Conservation (phyloP, 2,329 filamentous ascomycete genomes). For the Trichoderma sp. region DNA sequence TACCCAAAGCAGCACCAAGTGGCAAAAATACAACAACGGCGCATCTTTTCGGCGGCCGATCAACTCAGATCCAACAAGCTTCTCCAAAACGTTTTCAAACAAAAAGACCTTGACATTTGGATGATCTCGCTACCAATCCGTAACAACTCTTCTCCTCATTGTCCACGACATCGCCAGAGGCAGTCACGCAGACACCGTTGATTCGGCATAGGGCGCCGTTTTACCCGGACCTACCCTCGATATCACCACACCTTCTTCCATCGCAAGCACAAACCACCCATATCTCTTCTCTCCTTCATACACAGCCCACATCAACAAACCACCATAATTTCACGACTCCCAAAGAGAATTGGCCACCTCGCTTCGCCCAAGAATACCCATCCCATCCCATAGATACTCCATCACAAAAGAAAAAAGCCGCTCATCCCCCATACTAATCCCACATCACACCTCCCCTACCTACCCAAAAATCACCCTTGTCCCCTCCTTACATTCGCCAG, state of each 20-base stretch:
- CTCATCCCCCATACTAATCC: background rate
- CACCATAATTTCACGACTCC: too few species aligned
- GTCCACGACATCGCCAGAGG: background rate
- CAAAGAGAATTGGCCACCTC: background rate
- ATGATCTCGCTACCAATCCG: slow-evolving; percentile 8
- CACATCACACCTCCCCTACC: slow-evolving; percentile 20
- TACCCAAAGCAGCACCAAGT: too few species aligned
- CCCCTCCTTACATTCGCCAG: slow-evolving; percentile 16
- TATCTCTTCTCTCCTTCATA: background rate
- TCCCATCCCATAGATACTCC: background rate
- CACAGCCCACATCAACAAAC: background rate
- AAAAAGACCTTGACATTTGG: background rate
- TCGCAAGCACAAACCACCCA: background rate
- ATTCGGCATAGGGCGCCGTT: slow-evolving; percentile 6
- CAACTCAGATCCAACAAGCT: too few species aligned
- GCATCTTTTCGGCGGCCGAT: too few species aligned
- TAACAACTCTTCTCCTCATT: background rate
- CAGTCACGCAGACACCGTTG: background rate
- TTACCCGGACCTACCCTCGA: background rate
- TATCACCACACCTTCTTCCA: slow-evolving; percentile 21
- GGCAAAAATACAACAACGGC: too few species aligned
- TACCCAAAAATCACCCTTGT: slow-evolving; percentile 21
- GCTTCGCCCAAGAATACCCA: slow-evolving; percentile 1
- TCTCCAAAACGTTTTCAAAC: background rate
- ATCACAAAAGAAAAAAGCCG: too few species aligned